Base-by-base conservation (phyloP, 2,329 filamentous ascomycete species). In the Verticillium zaregamsianum region DNA sequence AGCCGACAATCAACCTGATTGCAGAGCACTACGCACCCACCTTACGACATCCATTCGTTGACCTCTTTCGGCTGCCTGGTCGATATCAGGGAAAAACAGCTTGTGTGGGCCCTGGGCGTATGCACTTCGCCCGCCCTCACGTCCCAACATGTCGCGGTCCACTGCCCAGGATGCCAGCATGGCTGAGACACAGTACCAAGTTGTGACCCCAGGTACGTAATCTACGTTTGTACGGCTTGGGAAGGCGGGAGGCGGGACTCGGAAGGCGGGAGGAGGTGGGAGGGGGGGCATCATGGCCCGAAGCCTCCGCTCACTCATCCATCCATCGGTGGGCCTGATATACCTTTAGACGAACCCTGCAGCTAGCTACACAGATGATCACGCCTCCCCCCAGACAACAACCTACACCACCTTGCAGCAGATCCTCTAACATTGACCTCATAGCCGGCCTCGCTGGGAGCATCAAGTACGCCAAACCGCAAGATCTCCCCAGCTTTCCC, bases 401-500 rank as follows among this genome's bases (percentile, higher is more conserved):
- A n/a, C 45, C 23, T n/a, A 52, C 28, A 28, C 28, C 28, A 28
- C 11, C 8, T 52, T 11, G 23, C 20, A 52, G 45, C 9, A 23
- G 14, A 52, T 25, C 45, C n/a, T 23, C 45, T 52, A 23, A 52
- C 45, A 23, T 23, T 23, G 39, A 33, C 8, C 25, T 59, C 55
- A 20, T 35, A 65, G 64, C 59, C 55, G 57, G 35, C 25, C 61
- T 68, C 28, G 72, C 76, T 40, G 80, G 79, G 55, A 78, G 77
- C 59, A 78, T 93, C 63, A 90, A 87, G 73, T 90, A 92, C 79
- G 90, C 90, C 63, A 83, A 86, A 69, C 85, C 90, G 54, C 81
- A 86, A 70, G 87, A 91, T 68, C 83, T 95, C 25, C 91, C 91
- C 40, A 90, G 89, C 69, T 94, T 83, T 69, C 90, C 91, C 14